Evolutionary conservation across 805 yeast genomes (phyloP).

Genomic region (Barnettozyma pratensis): DNA sequence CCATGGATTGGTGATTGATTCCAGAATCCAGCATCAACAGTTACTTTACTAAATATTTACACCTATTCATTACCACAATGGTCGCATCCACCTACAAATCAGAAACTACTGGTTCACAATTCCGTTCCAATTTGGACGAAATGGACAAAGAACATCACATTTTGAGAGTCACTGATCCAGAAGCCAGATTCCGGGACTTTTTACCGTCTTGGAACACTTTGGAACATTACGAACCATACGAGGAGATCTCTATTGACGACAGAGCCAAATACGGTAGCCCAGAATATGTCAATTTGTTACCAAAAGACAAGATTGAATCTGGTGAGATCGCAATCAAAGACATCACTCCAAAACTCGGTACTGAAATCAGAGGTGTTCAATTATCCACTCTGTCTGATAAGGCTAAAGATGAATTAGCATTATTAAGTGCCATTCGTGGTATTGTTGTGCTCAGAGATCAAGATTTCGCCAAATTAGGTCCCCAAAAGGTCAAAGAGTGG

Average conservation of each 20-base stretch:
- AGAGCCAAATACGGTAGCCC: constrained; percentile 19
- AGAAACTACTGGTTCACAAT: constrained; percentile 12
- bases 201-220: constrained; percentile 26
- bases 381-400: constrained; percentile 44
- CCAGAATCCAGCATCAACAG: too few species aligned
- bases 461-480: constrained; percentile 52
- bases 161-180: constrained; percentile 8
- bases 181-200: constrained; percentile 25
- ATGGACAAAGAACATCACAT: constrained; percentile 1
- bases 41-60: too few species aligned
- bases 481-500: constrained; percentile 40
- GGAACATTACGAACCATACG: constrained; percentile 19
- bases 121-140: constrained; percentile 5
- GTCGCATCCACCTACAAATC: constrained; percentile 9
- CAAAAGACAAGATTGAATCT: constrained; percentile 12
- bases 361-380: constrained; percentile 54
- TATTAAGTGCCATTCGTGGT: constrained; percentile 59
- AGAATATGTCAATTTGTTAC: constrained; percentile 18
- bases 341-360: constrained; percentile 64
- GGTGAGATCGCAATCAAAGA: constrained; percentile 6
- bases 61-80: background rate
- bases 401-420: constrained; percentile 65
- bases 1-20: too few species aligned
- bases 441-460: constrained; percentile 60
- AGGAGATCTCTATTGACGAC: constrained; percentile 4